Evolutionary conservation across 2,329 filamentous ascomycete species (phyloP).

Genomic region (Beauveria pseudobassiana): DNA sequence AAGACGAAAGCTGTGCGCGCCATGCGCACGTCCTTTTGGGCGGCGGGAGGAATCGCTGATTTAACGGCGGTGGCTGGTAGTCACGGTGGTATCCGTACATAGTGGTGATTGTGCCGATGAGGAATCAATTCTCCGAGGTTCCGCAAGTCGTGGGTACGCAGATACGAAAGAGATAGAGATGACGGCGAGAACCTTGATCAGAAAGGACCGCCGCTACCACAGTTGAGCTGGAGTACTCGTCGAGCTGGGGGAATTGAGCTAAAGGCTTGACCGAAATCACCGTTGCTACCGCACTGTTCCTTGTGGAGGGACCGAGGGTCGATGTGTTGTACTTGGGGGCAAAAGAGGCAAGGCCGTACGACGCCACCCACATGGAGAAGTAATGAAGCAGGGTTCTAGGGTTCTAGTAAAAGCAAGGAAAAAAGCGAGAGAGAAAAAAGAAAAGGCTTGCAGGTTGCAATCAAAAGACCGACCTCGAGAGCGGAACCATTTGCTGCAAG

Average conservation of each 20-base stretch:
- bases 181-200: neutral
- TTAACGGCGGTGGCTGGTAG: neutral
- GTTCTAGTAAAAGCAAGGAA: neutral
- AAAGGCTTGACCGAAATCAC: neutral
- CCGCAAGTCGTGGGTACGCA: neutral
- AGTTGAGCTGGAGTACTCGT: too few relatives aligned
- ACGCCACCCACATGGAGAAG: neutral
- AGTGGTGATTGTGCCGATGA: neutral
- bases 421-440: neutral
- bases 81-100: neutral
- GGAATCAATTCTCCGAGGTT: neutral
- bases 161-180: neutral
- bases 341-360: conserved; percentile 8
- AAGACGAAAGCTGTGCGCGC: neutral
- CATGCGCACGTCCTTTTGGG: neutral
- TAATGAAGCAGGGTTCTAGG: neutral
- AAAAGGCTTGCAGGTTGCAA: neutral
- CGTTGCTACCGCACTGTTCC: neutral
- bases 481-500: neutral
- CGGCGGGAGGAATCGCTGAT: neutral
- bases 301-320: neutral
- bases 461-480: neutral
- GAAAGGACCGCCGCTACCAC: neutral
- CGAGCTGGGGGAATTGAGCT: too few relatives aligned
- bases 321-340: neutral